phyloP scores from a whole-genome alignment of 257 asterid genomes.

The Solanum megistacrolobum region DNA sequence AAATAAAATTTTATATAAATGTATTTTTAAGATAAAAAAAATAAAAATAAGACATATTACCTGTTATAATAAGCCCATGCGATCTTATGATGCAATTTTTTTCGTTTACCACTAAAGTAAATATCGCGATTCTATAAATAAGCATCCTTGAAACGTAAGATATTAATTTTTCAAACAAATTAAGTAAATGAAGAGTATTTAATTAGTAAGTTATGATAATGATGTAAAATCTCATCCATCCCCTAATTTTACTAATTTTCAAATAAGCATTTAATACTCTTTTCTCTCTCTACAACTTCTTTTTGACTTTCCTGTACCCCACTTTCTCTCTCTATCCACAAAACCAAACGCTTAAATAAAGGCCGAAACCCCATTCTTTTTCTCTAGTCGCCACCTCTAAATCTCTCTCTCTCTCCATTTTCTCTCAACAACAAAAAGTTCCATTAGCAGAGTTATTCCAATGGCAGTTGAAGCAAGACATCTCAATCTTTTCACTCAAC shows the following conservation, averaged over 20 bases:
- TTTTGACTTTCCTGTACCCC: constrained; percentile 8
- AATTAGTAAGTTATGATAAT: constrained; percentile 3
- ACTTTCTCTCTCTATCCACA: constrained; percentile 7
- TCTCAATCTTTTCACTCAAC: constrained; percentile 31
- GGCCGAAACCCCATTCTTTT: constrained; percentile 6
- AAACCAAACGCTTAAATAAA: constrained; percentile 41
- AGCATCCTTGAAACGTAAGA: not conserved
- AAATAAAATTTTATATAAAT: too few relatives aligned
- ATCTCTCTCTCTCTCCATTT: constrained; percentile 4
- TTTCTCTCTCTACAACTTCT: constrained; percentile 16
- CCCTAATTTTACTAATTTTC: constrained; percentile 3
- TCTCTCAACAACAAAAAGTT: not conserved
- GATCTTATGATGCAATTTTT: not conserved
- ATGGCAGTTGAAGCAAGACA: constrained; percentile 86
- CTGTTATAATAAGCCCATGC: not conserved
- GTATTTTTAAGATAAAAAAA: not conserved
- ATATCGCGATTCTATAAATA: not conserved
- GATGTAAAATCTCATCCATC: not conserved
- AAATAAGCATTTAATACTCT: not conserved
- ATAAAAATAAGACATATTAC: not conserved
- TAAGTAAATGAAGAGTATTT: not conserved
- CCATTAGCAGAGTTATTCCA: not conserved
- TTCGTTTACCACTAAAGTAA: not conserved
- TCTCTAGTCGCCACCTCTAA: constrained; percentile 23
- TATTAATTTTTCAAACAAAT: not conserved